These are phyloP conservation scores for Theileria equi DNA, from an alignment of 169 alveolate species.

Conservation along the genomic window DNA sequence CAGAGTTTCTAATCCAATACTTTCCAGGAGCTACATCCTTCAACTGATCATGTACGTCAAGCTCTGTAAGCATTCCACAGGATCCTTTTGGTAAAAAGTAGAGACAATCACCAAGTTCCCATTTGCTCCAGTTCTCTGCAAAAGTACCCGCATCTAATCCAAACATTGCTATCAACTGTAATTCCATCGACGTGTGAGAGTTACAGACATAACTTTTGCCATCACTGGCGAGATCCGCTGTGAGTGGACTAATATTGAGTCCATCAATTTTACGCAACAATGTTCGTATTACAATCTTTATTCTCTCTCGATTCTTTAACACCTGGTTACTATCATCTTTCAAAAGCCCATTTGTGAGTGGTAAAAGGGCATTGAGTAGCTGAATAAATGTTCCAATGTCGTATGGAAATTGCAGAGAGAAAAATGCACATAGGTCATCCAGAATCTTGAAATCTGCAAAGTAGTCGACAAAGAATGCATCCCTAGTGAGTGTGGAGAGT, in stretches of 20 bases:
- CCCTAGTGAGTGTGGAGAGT: background rate
- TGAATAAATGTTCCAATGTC: conserved; percentile 16
- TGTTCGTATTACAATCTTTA: too few species aligned
- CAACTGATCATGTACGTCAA: background rate
- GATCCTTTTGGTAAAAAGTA: conserved; percentile 4
- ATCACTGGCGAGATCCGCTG: too few species aligned
- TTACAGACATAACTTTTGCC: too few species aligned
- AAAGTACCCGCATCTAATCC: conserved; percentile 15
- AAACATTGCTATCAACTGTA: conserved; percentile 22
- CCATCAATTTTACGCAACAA: too few species aligned
- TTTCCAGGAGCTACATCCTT: background rate
- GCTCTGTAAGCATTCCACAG: background rate
- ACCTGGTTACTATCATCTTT: background rate
- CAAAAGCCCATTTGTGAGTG: background rate
- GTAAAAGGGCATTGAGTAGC: conserved; percentile 23
- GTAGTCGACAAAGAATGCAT: background rate
- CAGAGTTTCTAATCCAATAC: too few species aligned
- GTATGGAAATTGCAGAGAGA: conserved; percentile 37
- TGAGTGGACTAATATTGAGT: background rate
- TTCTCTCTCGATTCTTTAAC: background rate
- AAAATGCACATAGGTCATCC: background rate
- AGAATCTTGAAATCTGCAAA: background rate
- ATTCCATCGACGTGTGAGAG: conserved; percentile 10
- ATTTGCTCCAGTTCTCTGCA: conserved; percentile 6
- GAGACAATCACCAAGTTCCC: conserved; percentile 26